A percentile compares a stretch with the other conserved stretches of the same genome.
phyloP scores from a whole-genome alignment of 352 stramenopile species.

The Globisporangium megalacanthum region DNA sequence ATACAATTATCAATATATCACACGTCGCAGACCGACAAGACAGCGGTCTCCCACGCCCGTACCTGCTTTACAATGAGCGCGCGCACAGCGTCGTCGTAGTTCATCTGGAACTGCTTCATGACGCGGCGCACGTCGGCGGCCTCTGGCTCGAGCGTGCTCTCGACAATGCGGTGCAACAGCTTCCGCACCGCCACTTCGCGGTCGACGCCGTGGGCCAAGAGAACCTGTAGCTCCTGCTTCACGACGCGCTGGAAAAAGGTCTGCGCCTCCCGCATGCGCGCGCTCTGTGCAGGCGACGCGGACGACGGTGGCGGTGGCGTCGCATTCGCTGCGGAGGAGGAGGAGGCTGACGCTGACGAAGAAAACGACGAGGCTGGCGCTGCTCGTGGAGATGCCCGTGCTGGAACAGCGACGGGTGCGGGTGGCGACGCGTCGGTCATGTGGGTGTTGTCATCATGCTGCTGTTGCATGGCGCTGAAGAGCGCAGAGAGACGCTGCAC shows the following conservation, averaged over 20 bases:
- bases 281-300: conserved; percentile 16
- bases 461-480: too few species aligned
- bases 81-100: conserved; percentile 77
- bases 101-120: conserved; percentile 86
- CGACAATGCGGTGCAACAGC: conserved; percentile 70
- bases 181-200: conserved; percentile 71
- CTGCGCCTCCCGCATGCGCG: conserved; percentile 68
- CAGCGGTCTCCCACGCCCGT: too few species aligned
- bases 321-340: too few species aligned
- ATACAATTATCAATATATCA: too few species aligned
- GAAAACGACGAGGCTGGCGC: conserved; percentile 1
- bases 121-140: conserved; percentile 60
- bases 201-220: conserved; percentile 44
- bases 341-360: not conserved
- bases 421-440: conserved; percentile 4
- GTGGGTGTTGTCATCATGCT: conserved; percentile 11
- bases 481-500: too few species aligned
- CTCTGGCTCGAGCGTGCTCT: conserved; percentile 53
- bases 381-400: not conserved
- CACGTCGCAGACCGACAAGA: not conserved
- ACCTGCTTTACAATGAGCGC: conserved; percentile 84
- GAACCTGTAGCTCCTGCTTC: conserved; percentile 72
- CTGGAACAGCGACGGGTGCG: not conserved
- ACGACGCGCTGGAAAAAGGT: conserved; percentile 66
- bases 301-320: too few species aligned